Percentiles rank a stretch among this genome's conserved stretches.
Evolutionary conservation across 148 eudicot genomes (phyloP).

Genomic region (Fallopia convolvulus): DNA sequence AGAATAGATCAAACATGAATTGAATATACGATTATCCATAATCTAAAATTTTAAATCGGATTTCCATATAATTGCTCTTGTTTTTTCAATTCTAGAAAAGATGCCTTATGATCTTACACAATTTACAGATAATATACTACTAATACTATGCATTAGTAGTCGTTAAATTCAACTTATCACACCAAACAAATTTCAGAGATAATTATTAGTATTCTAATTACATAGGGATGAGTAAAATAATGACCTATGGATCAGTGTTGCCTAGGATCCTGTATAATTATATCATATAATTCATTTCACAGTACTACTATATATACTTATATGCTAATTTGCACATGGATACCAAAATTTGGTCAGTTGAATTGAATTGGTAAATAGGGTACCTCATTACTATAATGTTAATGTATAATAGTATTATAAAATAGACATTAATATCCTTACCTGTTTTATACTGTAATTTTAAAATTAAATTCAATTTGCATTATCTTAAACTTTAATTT

Average conservation of each 20-base stretch:
- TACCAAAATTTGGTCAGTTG: not conserved
- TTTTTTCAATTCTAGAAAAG: not conserved
- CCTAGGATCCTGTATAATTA: slow-evolving; percentile 34
- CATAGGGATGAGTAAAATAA: slow-evolving; percentile 10
- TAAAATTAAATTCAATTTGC: not conserved
- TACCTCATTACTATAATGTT: not conserved
- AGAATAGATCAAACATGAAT: too few relatives aligned
- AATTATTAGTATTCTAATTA: not conserved
- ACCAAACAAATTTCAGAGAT: not conserved
- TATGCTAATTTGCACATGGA: not conserved
- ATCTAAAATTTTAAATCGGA: too few relatives aligned
- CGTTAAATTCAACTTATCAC: not conserved
- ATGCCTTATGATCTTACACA: not conserved
- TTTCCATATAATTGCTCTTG: not conserved
- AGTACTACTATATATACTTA: not conserved
- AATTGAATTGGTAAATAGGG: not conserved
- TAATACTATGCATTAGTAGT: not conserved
- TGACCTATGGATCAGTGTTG: slow-evolving; percentile 42
- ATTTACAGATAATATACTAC: not conserved
- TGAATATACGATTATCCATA: too few relatives aligned
- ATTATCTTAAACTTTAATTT: not conserved
- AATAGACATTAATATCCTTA: not conserved
- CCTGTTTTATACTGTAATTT: not conserved
- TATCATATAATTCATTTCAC: not conserved
- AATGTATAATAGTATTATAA: too few relatives aligned